Conservation (phyloP, 164 flowering plant species). For the Santalum album region DNA sequence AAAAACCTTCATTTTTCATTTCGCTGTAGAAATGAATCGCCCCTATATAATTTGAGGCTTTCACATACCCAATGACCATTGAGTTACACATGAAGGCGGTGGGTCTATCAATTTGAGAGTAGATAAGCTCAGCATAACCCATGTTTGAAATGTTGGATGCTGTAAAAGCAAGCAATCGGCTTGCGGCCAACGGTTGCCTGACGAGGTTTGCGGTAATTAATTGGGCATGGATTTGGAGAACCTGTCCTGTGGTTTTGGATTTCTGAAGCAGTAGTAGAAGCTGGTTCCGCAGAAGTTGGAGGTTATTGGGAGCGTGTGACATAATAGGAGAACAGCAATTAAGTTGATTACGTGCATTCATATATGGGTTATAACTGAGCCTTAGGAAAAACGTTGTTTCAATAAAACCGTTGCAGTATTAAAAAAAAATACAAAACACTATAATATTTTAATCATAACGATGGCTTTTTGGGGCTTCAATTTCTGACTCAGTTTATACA, state of each 20-base stretch:
- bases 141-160: slow-evolving; percentile 8
- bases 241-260: slow-evolving; percentile 17
- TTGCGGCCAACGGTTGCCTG: slow-evolving; percentile 15
- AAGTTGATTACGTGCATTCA: not conserved
- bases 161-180: slow-evolving; percentile 15
- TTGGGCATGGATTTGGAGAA: slow-evolving; percentile 33
- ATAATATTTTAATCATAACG: too few species aligned
- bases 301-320: too few species aligned
- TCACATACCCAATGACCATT: slow-evolving; percentile 22
- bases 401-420: too few species aligned
- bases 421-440: too few species aligned
- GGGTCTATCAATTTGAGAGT: slow-evolving; percentile 14
- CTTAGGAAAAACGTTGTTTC: too few species aligned
- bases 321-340: too few species aligned
- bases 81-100: slow-evolving; percentile 27
- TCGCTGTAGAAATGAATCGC: slow-evolving; percentile 16
- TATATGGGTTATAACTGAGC: too few species aligned
- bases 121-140: slow-evolving; percentile 16
- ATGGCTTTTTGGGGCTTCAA: too few species aligned
- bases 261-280: slow-evolving; percentile 22
- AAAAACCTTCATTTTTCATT: slow-evolving; percentile 15
- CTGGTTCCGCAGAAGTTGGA: slow-evolving; percentile 7
- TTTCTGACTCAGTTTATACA: too few species aligned
- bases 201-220: slow-evolving; percentile 20
- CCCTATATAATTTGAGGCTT: slow-evolving; percentile 13